A percentile compares a stretch with the other conserved stretches of the same genome.
These are phyloP conservation scores for Ogataea paraovalis DNA, from an alignment of 805 yeast genomes.

Conservation along the genomic window DNA sequence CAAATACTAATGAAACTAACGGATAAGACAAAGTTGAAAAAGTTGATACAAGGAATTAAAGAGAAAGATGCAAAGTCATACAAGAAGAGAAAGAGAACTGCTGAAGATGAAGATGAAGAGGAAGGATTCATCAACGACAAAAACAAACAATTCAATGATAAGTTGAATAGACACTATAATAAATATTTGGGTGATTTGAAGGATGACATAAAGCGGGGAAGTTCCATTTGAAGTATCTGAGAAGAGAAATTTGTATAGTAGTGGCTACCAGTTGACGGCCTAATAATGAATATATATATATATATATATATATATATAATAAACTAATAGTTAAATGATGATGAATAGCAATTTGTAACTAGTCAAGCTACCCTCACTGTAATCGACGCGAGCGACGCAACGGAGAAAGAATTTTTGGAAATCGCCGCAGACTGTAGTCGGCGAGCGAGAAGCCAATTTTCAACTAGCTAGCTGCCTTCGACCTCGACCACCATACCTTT, in stretches of 20 bases:
- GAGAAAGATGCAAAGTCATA: conserved; percentile 35
- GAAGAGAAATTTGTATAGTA: too few species aligned
- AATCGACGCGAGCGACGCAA: too few species aligned
- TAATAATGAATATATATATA: too few species aligned
- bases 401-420: not conserved
- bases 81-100: conserved; percentile 32
- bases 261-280: too few species aligned
- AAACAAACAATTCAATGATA: conserved; percentile 70
- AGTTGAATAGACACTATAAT: conserved; percentile 56
- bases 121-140: conserved; percentile 60
- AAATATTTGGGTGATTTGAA: conserved; percentile 23
- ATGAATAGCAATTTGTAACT: too few species aligned
- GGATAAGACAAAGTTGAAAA: conserved; percentile 28
- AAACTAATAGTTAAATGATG: too few species aligned
- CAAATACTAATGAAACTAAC: conserved; percentile 32
- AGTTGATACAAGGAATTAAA: conserved; percentile 32
- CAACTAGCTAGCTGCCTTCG: not conserved
- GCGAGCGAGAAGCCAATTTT: too few species aligned
- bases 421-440: too few species aligned
- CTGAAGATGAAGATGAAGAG: conserved; percentile 32
- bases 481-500: too few species aligned
- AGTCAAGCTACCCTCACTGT: too few species aligned
- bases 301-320: too few species aligned
- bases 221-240: conserved; percentile 9
- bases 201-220: conserved; percentile 23